Conservation (phyloP, 805 yeast species). For the Metschnikowia shivogae region DNA sequence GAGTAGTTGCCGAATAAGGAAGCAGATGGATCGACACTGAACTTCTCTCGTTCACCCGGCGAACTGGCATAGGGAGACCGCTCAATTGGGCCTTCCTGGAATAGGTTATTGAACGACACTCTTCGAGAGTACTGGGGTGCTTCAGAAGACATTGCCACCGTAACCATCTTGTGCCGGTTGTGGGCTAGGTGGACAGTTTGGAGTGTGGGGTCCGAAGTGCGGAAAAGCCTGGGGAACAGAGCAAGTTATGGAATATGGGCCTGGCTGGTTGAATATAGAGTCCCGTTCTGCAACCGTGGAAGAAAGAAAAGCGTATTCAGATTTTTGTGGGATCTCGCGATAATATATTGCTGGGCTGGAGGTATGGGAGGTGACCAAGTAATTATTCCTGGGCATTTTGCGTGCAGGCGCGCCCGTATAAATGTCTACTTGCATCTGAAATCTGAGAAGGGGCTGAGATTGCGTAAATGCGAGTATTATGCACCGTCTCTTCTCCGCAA, state of each 20-base stretch:
- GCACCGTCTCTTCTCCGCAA: background rate
- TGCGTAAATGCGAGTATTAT: background rate
- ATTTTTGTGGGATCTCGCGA: background rate
- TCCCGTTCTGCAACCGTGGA: background rate
- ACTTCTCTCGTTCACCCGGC: conserved; percentile 22
- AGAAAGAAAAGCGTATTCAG: background rate
- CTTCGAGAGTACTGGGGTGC: conserved; percentile 25
- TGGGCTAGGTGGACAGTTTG: background rate
- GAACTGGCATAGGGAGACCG: conserved; percentile 10
- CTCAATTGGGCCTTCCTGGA: conserved; percentile 19
- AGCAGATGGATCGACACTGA: conserved; percentile 16
- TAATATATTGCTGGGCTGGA: background rate
- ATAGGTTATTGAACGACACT: conserved; percentile 43
- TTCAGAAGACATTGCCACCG: conserved; percentile 3
- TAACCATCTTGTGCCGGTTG: conserved; percentile 3
- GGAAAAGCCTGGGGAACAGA: background rate
- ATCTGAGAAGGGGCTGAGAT: background rate
- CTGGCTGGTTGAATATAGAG: background rate
- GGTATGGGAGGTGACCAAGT: conserved; percentile 3
- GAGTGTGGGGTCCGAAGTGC: background rate
- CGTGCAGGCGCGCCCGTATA: conserved; percentile 1
- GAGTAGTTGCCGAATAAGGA: conserved; percentile 19
- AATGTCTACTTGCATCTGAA: background rate
- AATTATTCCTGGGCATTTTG: conserved; percentile 4
- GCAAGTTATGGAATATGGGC: too few species aligned